These are phyloP conservation scores for Stylonectria norvegica DNA, from an alignment of 2,329 filamentous ascomycete species.

Conservation along the genomic window DNA sequence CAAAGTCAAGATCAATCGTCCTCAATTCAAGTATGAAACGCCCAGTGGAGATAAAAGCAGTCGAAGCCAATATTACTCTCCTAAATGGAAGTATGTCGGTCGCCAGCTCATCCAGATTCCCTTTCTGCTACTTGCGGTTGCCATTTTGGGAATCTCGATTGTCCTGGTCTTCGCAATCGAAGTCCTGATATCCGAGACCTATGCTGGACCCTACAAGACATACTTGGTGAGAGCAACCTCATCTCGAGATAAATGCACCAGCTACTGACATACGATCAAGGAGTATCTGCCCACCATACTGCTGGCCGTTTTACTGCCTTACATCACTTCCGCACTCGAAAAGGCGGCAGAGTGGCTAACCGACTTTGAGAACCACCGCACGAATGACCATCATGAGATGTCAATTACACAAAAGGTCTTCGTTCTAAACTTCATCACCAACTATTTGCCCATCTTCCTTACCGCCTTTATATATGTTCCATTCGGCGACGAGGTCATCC, in stretches of 20 bases:
- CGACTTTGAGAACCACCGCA: slow-evolving; percentile 73
- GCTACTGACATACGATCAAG: slow-evolving; percentile 33
- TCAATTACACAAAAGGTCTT: slow-evolving; percentile 73
- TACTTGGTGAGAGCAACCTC: slow-evolving; percentile 48
- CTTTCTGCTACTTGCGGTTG: slow-evolving; percentile 58
- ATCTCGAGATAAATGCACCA: fast-evolving
- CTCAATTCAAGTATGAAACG: slow-evolving; percentile 62
- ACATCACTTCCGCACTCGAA: slow-evolving; percentile 61
- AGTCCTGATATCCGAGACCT: slow-evolving; percentile 71
- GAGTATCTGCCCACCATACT: slow-evolving; percentile 71
- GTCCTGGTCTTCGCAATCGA: slow-evolving; percentile 69
- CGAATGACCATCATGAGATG: slow-evolving; percentile 63
- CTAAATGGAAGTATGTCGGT: slow-evolving; percentile 59
- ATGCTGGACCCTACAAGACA: slow-evolving; percentile 64
- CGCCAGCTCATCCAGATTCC: slow-evolving; percentile 68
- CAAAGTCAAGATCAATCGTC: slow-evolving; percentile 61
- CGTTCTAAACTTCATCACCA: slow-evolving; percentile 75
- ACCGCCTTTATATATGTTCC: slow-evolving; percentile 79
- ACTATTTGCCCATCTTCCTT: slow-evolving; percentile 71
- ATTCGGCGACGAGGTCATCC: slow-evolving; percentile 65
- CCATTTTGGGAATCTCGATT: slow-evolving; percentile 63
- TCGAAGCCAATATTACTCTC: slow-evolving; percentile 59
- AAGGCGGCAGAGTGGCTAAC: slow-evolving; percentile 60
- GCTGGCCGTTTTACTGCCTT: slow-evolving; percentile 63
- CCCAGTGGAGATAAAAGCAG: slow-evolving; percentile 61